Evolutionary conservation across 768 basidiomycete species (phyloP).

Genomic region (Serpula lacrymans): DNA sequence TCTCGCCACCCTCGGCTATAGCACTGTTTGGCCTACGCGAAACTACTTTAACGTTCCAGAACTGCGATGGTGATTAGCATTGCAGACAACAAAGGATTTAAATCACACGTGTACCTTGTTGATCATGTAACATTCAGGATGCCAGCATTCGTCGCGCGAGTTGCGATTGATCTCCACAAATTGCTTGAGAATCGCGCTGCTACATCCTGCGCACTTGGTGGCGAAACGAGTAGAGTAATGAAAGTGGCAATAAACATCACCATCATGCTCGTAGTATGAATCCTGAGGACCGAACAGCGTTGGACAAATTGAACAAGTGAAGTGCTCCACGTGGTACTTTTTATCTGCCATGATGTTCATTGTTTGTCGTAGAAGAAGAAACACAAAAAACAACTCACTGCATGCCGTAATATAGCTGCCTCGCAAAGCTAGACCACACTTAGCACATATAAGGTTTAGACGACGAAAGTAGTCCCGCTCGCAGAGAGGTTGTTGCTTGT

Average conservation of each 20-base stretch:
- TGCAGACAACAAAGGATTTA: neutral
- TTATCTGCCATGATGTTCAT: slow-evolving; percentile 58
- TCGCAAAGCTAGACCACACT: slow-evolving; percentile 90
- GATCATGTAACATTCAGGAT: slow-evolving; percentile 99
- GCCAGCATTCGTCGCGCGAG: slow-evolving; percentile 98
- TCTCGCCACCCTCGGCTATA: slow-evolving; percentile 49
- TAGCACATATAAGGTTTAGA: slow-evolving; percentile 93
- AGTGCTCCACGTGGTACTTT: slow-evolving; percentile 99
- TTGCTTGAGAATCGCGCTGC: slow-evolving; percentile 96
- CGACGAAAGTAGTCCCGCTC: slow-evolving; percentile 98
- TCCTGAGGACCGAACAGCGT: slow-evolving; percentile 97
- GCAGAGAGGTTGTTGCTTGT: slow-evolving; percentile 91
- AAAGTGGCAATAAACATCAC: slow-evolving; percentile 98
- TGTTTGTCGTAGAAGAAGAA: slow-evolving; percentile 13
- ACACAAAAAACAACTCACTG: slow-evolving; percentile 54
- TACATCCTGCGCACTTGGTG: slow-evolving; percentile 97
- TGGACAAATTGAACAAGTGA: slow-evolving; percentile 95
- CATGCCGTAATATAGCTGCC: slow-evolving; percentile 99
- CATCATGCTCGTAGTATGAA: slow-evolving; percentile 98
- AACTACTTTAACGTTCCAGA: slow-evolving; percentile 97
- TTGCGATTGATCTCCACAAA: slow-evolving; percentile 99
- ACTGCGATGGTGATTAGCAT: slow-evolving; percentile 45
- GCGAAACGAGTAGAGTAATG: slow-evolving; percentile 99
- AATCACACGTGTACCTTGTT: slow-evolving; percentile 67
- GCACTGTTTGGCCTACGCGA: slow-evolving; percentile 67